Base-by-base conservation (phyloP, 805 yeast species). In the Metschnikowia hibisci region DNA sequence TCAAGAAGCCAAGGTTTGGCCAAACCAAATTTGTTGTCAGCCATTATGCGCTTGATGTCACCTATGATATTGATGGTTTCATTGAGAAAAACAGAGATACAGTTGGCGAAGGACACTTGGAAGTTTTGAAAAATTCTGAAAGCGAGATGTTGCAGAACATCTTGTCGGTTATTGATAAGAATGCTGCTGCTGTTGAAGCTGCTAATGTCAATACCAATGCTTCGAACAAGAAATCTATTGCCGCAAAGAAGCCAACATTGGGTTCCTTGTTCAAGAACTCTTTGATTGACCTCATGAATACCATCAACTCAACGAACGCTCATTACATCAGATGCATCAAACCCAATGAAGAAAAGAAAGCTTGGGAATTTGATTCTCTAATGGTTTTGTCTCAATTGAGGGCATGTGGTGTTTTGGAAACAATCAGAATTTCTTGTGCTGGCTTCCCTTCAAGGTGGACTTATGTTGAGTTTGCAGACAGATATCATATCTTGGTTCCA, bases 371-470 rank as follows among this genome's bases (percentile, higher is more conserved):
- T 65, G 96, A 89, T 58, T 88, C 95, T 12, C 76, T 89, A 33
- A 90, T 91, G 97, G 98, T 91, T 11, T 74, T 93, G 47, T 84
- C 95, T 5, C 99, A 91, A 66, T 75, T 91, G 50, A 80, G 99
- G 62, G 99, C 99, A 5, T 91, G 99, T 74, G 99, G 99, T 84
- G 98, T 91, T 36, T 73, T 91, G 54, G 99, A 93, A 63, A 93
- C 99, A 2, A 91, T 91, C 60, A 75, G 96, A 58, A 91, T 91
- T 37, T 90, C 97, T 1, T 90, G 97, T 69, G 97, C 96, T 39
- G 99, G 99, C 32, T 91, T 90, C 76, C 99, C 99, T 13, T 84
- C 96, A 0, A 77, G 97, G 61, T 88, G 96, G 89, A 80, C 96
- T 2, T 93, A 88, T 60, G 89, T 83, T 41, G 98, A 93, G 60